Evolutionary conservation across 2,329 filamentous ascomycete genomes (phyloP), one percentile per base, ranked within the genome.

Genomic region (Neospermospora avenae): DNA sequence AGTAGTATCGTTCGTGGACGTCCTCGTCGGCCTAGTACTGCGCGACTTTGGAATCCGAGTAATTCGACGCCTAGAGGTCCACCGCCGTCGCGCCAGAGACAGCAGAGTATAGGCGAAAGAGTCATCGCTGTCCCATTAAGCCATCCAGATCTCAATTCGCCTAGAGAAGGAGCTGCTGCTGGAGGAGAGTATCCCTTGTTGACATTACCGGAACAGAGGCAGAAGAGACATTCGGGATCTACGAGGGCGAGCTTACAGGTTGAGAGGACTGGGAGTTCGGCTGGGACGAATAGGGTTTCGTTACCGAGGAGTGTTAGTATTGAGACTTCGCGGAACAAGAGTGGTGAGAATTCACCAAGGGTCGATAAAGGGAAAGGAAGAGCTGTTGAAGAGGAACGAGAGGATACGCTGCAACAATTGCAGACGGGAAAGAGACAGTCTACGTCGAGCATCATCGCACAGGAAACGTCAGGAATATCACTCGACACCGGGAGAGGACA

Each of bases 1-100:
- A 69, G 61, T 52, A 63, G 59, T 45, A 60, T 60, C 20, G 42
- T 59, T 44, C 58, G 58, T 7, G 63, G 64, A 49, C 61, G 66
- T 63, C 61, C 69, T 48, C 67, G 65, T 61, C 66, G 69, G 57
- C 66, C 66, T 14, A 67, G 64, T 70, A 61, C 72, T 62, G 62
- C 66, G 57, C 77, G 82, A 28, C 78, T 86, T 63, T 84, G 83
- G 75, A 85, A 85, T 71, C 84, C 84, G 39, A 77, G 84, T 68
- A 86, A 86, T 70, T 79, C 82, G 73, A 81, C 84, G 51, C 84
- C 63, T 20, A 54, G 63, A 57, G 60, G 52, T 11, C 58, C 58
- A 4, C 53, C 61, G 16, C 20, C 54, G 2, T 39, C 57, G 10
- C 51, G 57, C 46, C 58, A 63, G 58, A 65, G 58, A 56, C 60